Evolutionary conservation across 768 basidiomycete genomes (phyloP).

Genomic region (Flagelloscypha sp.): DNA sequence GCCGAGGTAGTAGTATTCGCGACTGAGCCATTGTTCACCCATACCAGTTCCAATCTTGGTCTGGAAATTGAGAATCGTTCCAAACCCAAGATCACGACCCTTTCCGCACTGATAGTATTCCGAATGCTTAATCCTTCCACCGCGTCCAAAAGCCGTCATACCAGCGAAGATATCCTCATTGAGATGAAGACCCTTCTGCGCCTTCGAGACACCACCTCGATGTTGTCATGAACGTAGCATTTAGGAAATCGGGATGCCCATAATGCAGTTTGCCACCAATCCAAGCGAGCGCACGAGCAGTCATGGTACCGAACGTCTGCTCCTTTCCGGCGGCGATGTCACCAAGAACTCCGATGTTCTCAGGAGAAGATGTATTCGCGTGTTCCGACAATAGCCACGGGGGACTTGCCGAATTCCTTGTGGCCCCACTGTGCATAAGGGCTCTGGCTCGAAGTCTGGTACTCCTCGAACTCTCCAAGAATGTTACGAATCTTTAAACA

Average conservation of each 20-base stretch:
- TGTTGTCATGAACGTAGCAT: conserved; percentile 97
- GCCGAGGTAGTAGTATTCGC: conserved; percentile 98
- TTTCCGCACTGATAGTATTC: conserved; percentile 99
- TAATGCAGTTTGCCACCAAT: conserved; percentile 98
- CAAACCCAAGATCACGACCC: conserved; percentile 97
- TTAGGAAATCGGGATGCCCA: conserved; percentile 98
- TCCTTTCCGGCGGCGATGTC: conserved; percentile 99
- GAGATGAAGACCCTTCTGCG: conserved; percentile 97
- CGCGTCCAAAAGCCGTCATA: conserved; percentile 96
- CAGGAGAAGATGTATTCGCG: conserved; percentile 99
- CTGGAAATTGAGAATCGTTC: conserved; percentile 98
- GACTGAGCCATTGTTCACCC: conserved; percentile 99
- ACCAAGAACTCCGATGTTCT: conserved; percentile 98
- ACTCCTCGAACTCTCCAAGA: conserved; percentile 97
- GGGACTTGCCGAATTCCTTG: conserved; percentile 79
- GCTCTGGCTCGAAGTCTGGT: conserved; percentile 72
- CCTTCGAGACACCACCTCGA: conserved; percentile 96
- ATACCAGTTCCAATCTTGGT: conserved; percentile 99
- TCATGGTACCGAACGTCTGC: conserved; percentile 96
- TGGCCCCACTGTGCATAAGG: conserved; percentile 89
- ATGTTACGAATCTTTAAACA: conserved; percentile 98
- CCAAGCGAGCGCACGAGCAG: conserved; percentile 94
- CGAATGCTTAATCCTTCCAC: conserved; percentile 96
- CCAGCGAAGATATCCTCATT: conserved; percentile 99
- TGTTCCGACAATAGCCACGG: conserved; percentile 96